These are phyloP conservation scores for Termitomyces sp. DNA, from an alignment of 768 basidiomycete species.

Conservation along the genomic window DNA sequence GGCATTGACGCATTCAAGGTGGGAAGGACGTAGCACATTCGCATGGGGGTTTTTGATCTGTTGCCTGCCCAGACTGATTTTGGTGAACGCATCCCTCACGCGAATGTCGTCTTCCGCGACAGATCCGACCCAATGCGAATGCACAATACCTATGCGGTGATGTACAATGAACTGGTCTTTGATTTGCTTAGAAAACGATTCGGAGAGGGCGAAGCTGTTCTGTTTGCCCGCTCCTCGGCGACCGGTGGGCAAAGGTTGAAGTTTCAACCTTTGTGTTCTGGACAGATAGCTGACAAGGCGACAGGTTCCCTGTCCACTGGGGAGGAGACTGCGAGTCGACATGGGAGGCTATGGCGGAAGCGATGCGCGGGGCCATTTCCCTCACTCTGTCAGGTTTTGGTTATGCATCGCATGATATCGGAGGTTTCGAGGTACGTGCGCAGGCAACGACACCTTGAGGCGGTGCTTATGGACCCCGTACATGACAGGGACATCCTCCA, in stretches of 20 bases:
- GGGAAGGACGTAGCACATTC: neutral
- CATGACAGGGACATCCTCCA: constrained; percentile 53
- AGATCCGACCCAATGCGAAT: constrained; percentile 65
- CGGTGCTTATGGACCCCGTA: neutral
- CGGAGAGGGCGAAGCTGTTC: constrained; percentile 62
- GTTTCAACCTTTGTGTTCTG: neutral
- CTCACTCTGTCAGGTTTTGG: constrained; percentile 67
- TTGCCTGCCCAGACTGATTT: constrained; percentile 56
- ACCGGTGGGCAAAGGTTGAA: constrained; percentile 62
- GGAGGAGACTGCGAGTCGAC: constrained; percentile 77
- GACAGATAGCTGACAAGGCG: neutral
- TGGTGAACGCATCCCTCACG: constrained; percentile 72
- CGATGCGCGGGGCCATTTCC: constrained; percentile 62
- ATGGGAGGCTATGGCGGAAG: constrained; percentile 77
- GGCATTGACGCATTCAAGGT: constrained; percentile 63
- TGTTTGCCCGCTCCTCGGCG: constrained; percentile 68
- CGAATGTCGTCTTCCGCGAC: constrained; percentile 57
- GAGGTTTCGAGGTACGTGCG: constrained; percentile 60
- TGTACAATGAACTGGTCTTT: constrained; percentile 73
- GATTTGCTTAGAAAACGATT: constrained; percentile 51
- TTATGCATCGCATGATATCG: constrained; percentile 74
- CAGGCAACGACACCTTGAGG: neutral
- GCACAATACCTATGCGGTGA: constrained; percentile 69
- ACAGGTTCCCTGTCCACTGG: constrained; percentile 51
- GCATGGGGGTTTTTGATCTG: neutral